These are phyloP conservation scores for Papiliotrema terrestris DNA, from an alignment of 1,284 basidiomycete genomes.

Conservation along the genomic window DNA sequence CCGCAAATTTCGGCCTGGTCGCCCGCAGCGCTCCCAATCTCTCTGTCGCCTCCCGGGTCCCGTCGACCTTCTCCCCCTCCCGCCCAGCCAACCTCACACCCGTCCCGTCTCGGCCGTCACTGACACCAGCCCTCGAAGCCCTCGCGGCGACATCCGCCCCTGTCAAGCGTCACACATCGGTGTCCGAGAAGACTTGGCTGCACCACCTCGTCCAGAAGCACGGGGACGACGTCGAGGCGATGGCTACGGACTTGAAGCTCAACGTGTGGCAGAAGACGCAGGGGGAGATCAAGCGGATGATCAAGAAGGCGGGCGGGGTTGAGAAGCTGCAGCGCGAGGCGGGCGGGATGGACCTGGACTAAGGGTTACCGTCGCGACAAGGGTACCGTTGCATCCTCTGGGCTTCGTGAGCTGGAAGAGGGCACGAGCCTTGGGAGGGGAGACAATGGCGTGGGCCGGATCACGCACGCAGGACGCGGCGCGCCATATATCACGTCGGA, in stretches of 20 bases:
- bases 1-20: too few relatives aligned
- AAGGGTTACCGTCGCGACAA: background rate
- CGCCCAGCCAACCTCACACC: too few relatives aligned
- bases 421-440: too few relatives aligned
- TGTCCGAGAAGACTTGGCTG: conserved; percentile 68
- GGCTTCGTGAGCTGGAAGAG: too few relatives aligned
- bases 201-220: conserved; percentile 65
- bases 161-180: conserved; percentile 63
- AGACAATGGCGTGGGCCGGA: too few relatives aligned
- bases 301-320: conserved; percentile 36
- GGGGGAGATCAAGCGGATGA: conserved; percentile 64
- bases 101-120: background rate
- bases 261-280: conserved; percentile 84
- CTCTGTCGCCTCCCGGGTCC: too few relatives aligned
- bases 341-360: conserved; percentile 3
- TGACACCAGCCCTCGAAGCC: conserved; percentile 37
- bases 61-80: too few relatives aligned
- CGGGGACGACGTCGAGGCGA: conserved; percentile 67
- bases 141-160: conserved; percentile 38
- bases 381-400: too few relatives aligned
- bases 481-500: too few relatives aligned
- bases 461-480: too few relatives aligned
- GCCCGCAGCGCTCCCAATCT: too few relatives aligned
- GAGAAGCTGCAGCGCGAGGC: conserved; percentile 11
- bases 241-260: conserved; percentile 73